Evolutionary conservation across 495 filamentous ascomycete genomes (phyloP).

Genomic region (Neurospora intermedia): DNA sequence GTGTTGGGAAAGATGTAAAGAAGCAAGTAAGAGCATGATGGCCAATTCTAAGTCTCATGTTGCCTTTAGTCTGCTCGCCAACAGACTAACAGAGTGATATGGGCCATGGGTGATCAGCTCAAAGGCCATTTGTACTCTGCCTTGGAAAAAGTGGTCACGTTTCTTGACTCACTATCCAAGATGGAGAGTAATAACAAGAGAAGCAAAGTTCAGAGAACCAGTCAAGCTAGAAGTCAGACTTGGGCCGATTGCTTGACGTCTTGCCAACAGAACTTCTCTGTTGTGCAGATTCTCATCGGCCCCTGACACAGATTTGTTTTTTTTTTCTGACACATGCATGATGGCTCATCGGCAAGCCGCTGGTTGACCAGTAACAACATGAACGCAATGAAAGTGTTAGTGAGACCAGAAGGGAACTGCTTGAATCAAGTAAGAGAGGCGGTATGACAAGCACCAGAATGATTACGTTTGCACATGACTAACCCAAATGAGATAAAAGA

Average conservation of each 20-base stretch:
- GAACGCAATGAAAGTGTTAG: not conserved
- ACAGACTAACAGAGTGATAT: not conserved
- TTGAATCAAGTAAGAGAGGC: too few species aligned
- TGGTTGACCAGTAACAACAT: too few species aligned
- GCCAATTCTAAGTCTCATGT: not conserved
- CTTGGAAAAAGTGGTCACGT: not conserved
- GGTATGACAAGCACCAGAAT: not conserved
- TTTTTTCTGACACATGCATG: not conserved
- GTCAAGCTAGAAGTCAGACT: not conserved
- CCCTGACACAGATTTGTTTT: not conserved
- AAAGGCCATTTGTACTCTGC: not conserved
- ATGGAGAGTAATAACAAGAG: not conserved
- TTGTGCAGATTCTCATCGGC: not conserved
- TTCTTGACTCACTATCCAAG: not conserved
- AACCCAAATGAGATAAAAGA: not conserved
- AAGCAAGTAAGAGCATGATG: not conserved
- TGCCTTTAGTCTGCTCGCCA: not conserved
- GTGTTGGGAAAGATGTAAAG: not conserved
- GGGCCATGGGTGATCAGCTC: not conserved
- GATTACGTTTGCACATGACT: rapidly evolving
- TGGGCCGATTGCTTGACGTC: not conserved
- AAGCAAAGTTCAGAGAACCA: not conserved
- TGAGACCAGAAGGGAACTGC: too few species aligned
- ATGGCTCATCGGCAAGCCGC: not conserved
- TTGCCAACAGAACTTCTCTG: not conserved